Base-by-base conservation (phyloP, 1,284 basidiomycete species). In the Sphaerobolus stellatus region DNA sequence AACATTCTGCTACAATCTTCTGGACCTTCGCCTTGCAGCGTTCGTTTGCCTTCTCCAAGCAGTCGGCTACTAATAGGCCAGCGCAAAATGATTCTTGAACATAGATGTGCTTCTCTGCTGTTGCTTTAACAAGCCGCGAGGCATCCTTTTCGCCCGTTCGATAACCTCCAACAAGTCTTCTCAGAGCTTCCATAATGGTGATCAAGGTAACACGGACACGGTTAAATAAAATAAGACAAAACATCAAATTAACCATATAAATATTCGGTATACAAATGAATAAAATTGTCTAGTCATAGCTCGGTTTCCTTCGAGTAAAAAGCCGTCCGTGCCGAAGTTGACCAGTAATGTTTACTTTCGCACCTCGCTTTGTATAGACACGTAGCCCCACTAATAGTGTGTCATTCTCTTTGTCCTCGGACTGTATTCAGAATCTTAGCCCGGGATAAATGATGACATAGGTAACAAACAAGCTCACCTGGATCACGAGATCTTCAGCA, bases 11-110 rank as follows among this genome's bases (percentile, higher is more conserved):
- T n/a, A 64, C 61, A 29, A 68, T 64, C 5, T 58, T 54, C n/a
- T 58, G 54, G 20, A 69, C 67, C 51, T 61, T 66, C 22, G 30
- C 53, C 27, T 61, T 64, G 48, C 63, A 68, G 25, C 66, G 59
- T 36, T 56, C 59, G 18, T 66, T 60, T 1, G 67, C 68, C 24
- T 61, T 63, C 11, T 65, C 56, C n/a, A 69, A 55, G 45, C 68
- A 65, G 5, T 62, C 58, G 7, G 64, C 67, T 14, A 68, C 67
- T 7, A 68, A 58, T 16, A 66, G 58, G 33, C 69, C 62, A 8
- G 58, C 64, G 46, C 54, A 48, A 56, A 76, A 53, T 71, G 72
- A 43, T 68, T 62, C 50, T 76, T 78, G 49, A 63, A 66, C n/a
- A 27, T 30, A 48, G 20, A 54, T 20, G 5, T 54, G 53, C 5